phyloP scores from a whole-genome alignment of 257 asterid species.

The Knoxia roxburghii region DNA sequence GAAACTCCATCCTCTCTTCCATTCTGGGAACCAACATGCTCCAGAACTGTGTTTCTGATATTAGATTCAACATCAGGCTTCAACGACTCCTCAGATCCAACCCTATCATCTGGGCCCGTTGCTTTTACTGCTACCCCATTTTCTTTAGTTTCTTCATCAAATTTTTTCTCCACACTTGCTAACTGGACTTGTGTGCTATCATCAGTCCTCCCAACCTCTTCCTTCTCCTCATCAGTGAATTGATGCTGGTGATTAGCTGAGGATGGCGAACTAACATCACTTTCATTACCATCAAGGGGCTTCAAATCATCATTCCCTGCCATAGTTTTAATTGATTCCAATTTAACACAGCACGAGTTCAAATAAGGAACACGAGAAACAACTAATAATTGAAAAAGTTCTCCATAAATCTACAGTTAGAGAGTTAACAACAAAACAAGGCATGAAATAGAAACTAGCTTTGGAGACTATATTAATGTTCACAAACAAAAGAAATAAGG shows the following conservation, averaged over 20 bases:
- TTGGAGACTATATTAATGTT: neutral
- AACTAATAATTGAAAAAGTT: slow-evolving; percentile 4
- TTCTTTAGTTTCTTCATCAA: slow-evolving; percentile 8
- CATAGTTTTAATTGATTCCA: slow-evolving; percentile 28
- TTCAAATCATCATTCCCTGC: slow-evolving; percentile 48
- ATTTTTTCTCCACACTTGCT: slow-evolving; percentile 14
- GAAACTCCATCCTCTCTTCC: neutral
- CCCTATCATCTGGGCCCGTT: slow-evolving; percentile 14
- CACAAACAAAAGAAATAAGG: neutral
- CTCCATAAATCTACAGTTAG: slow-evolving; percentile 8
- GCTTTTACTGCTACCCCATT: slow-evolving; percentile 7
- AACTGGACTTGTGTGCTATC: slow-evolving; percentile 10
- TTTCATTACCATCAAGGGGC: slow-evolving; percentile 31
- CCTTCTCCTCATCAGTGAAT: slow-evolving; percentile 30
- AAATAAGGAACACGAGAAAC: neutral
- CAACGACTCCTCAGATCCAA: slow-evolving; percentile 27
- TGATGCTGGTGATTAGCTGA: slow-evolving; percentile 28
- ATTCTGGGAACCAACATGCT: slow-evolving; percentile 20
- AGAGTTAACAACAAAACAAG: neutral
- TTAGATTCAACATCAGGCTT: slow-evolving; percentile 25
- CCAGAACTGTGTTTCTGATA: slow-evolving; percentile 17
- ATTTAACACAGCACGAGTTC: slow-evolving; percentile 21
- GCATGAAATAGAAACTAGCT: neutral
- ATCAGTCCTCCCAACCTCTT: slow-evolving; percentile 24
- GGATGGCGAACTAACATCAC: slow-evolving; percentile 31